Percentiles rank a stretch among this genome's conserved stretches.
phyloP scores from a whole-genome alignment of 2,329 filamentous ascomycete species.

The Trichoderma semiorbis region DNA sequence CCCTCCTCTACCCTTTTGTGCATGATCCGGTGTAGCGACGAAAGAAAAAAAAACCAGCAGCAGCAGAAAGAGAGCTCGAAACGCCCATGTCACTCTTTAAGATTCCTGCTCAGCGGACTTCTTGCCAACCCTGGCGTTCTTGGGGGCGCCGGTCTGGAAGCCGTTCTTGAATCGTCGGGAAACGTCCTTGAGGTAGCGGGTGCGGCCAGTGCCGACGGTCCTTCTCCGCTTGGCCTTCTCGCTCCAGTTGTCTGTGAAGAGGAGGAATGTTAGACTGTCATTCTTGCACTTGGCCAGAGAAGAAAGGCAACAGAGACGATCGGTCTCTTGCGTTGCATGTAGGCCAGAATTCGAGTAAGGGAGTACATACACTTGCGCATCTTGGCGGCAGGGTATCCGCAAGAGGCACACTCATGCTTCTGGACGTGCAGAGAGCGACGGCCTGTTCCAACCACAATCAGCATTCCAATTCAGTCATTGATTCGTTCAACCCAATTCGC shows the following conservation, averaged over 20 bases:
- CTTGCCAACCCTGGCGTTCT: conserved; percentile 60
- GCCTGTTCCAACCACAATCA: conserved; percentile 52
- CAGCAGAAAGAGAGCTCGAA: conserved; percentile 10
- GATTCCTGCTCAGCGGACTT: conserved; percentile 36
- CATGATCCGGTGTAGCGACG: conserved; percentile 17
- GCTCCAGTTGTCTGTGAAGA: conserved; percentile 87
- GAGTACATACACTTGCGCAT: conserved; percentile 89
- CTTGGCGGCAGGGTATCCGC: conserved; percentile 97
- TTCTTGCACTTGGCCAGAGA: background rate
- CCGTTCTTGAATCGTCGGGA: conserved; percentile 95
- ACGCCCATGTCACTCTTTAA: conserved; percentile 24
- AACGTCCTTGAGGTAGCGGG: conserved; percentile 90
- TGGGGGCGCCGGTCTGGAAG: conserved; percentile 87
- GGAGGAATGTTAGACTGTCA: background rate
- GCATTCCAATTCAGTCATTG: conserved; percentile 19
- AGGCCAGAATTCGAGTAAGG: background rate
- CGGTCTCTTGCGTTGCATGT: background rate
- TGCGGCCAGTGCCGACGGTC: conserved; percentile 95
- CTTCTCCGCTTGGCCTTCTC: conserved; percentile 99
- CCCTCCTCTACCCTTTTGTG: conserved; percentile 20
- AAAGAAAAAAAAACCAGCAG: conserved; percentile 12
- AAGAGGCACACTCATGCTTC: conserved; percentile 95
- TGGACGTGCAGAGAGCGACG: conserved; percentile 98
- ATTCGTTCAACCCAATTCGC: background rate
- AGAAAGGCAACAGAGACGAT: background rate